Evolutionary conservation across 2,329 filamentous ascomycete genomes (phyloP).

Genomic region (Bipolaris zeicola): DNA sequence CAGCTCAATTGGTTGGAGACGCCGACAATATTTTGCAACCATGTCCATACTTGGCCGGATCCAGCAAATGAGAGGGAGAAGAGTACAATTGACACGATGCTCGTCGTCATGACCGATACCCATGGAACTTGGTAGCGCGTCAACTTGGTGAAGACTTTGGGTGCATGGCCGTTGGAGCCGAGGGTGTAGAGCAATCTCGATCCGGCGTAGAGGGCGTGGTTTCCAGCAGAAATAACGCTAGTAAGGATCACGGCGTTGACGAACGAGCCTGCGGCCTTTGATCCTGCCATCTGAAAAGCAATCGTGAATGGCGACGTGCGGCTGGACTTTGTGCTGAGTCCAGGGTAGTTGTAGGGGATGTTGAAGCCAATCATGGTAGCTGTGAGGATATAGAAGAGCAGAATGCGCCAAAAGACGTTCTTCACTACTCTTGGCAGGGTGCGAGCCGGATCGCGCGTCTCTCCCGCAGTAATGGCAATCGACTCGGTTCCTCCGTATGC

Average conservation of each 20-base stretch:
- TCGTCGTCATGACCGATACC: conserved; percentile 44
- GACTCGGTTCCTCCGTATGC: conserved; percentile 76
- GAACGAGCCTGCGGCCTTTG: conserved; percentile 64
- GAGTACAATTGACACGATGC: conserved; percentile 45
- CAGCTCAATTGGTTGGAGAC: conserved; percentile 60
- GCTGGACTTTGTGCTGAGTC: conserved; percentile 43
- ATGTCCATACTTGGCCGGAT: conserved; percentile 56
- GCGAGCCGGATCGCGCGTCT: conserved; percentile 79
- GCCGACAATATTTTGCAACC: conserved; percentile 73
- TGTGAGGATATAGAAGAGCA: conserved; percentile 51
- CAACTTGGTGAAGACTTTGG: conserved; percentile 66
- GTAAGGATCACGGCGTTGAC: conserved; percentile 70
- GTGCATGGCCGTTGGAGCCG: conserved; percentile 67
- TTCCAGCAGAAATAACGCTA: conserved; percentile 64
- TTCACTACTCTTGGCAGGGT: conserved; percentile 86
- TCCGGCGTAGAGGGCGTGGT: conserved; percentile 61
- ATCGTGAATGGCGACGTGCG: conserved; percentile 68
- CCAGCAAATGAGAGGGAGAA: conserved; percentile 54
- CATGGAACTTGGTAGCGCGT: conserved; percentile 51
- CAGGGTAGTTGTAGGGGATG: conserved; percentile 47
- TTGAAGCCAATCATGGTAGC: conserved; percentile 52
- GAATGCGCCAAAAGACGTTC: conserved; percentile 73
- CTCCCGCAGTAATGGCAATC: conserved; percentile 76
- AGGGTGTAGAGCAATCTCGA: conserved; percentile 62
- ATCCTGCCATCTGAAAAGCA: conserved; percentile 65